Evolutionary conservation across 2,329 filamentous ascomycete genomes (phyloP).

Genomic region (Fusarium sp.): DNA sequence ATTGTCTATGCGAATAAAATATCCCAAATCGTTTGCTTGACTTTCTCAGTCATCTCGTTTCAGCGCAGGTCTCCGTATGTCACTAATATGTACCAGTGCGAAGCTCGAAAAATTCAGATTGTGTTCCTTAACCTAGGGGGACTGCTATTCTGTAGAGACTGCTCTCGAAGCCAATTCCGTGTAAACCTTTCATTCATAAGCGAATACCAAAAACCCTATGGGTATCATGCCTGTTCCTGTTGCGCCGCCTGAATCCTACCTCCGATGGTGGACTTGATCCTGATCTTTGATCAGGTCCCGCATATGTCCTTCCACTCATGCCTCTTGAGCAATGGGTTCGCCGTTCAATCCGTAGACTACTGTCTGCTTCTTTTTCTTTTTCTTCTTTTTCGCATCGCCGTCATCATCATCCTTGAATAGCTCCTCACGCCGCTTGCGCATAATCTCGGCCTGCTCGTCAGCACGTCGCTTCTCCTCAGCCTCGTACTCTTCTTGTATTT

Average conservation of each 20-base stretch:
- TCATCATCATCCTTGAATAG: slow-evolving; percentile 61
- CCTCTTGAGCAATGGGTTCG: slow-evolving; percentile 51
- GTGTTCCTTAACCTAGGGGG: slow-evolving; percentile 9
- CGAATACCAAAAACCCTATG: slow-evolving; percentile 45
- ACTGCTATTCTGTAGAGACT: slow-evolving; percentile 37
- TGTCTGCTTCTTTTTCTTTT: slow-evolving; percentile 53
- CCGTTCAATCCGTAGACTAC: slow-evolving; percentile 56
- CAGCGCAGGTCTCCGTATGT: background rate
- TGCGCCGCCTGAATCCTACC: slow-evolving; percentile 38
- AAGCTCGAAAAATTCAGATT: background rate
- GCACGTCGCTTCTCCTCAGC: slow-evolving; percentile 58
- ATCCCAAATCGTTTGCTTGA: background rate
- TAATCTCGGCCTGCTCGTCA: slow-evolving; percentile 63
- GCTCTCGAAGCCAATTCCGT: slow-evolving; percentile 26
- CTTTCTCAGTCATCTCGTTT: background rate
- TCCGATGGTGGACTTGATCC: slow-evolving; percentile 22
- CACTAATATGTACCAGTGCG: background rate
- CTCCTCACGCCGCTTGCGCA: slow-evolving; percentile 63
- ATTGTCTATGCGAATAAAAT: background rate
- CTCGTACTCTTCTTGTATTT: slow-evolving; percentile 61
- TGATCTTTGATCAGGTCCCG: slow-evolving; percentile 11
- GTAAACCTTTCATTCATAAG: slow-evolving; percentile 20
- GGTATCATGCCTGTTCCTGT: slow-evolving; percentile 46
- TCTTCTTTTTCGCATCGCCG: slow-evolving; percentile 51
- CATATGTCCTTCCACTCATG: slow-evolving; percentile 25